These are phyloP conservation scores for Lophiotrema nucula DNA, from an alignment of 495 filamentous ascomycete genomes.

Conservation along the genomic window DNA sequence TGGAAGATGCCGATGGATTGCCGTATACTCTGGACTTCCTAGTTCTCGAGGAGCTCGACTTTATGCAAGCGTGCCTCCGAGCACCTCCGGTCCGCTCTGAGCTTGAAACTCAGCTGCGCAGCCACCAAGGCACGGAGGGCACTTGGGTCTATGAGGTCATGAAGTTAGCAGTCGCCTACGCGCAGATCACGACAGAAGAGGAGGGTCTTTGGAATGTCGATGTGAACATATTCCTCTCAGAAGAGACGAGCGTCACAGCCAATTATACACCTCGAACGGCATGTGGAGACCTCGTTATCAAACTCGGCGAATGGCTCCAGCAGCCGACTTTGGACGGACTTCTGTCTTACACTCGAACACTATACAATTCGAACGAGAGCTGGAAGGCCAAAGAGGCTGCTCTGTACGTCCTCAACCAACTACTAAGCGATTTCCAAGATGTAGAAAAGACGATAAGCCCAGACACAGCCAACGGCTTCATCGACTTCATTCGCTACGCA, in stretches of 20 bases:
- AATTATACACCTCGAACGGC: slow-evolving; percentile 94
- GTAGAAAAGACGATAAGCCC: slow-evolving; percentile 62
- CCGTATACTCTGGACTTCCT: slow-evolving; percentile 94
- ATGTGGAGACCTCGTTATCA: slow-evolving; percentile 85
- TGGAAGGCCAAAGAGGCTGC: slow-evolving; percentile 74
- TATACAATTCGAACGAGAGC: slow-evolving; percentile 52
- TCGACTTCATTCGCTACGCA: slow-evolving; percentile 74
- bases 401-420: slow-evolving; percentile 75
- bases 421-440: slow-evolving; percentile 79
- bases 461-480: slow-evolving; percentile 67
- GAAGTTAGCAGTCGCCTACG: slow-evolving; percentile 76
- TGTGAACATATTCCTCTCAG: slow-evolving; percentile 88
- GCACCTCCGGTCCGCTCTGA: slow-evolving; percentile 83
- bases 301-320: slow-evolving; percentile 87
- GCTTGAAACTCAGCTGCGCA: slow-evolving; percentile 66
- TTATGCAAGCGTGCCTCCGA: slow-evolving; percentile 81
- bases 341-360: slow-evolving; percentile 65
- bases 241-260: slow-evolving; percentile 91
- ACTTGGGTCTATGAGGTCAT: slow-evolving; percentile 79
- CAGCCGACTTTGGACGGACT: slow-evolving; percentile 68
- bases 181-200: slow-evolving; percentile 91
- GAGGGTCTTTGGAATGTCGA: slow-evolving; percentile 95
- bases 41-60: slow-evolving; percentile 87
- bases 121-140: slow-evolving; percentile 54
- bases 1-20: slow-evolving; percentile 89